Conservation (phyloP, 2,329 filamentous ascomycete species). For the Periconia sp. region DNA sequence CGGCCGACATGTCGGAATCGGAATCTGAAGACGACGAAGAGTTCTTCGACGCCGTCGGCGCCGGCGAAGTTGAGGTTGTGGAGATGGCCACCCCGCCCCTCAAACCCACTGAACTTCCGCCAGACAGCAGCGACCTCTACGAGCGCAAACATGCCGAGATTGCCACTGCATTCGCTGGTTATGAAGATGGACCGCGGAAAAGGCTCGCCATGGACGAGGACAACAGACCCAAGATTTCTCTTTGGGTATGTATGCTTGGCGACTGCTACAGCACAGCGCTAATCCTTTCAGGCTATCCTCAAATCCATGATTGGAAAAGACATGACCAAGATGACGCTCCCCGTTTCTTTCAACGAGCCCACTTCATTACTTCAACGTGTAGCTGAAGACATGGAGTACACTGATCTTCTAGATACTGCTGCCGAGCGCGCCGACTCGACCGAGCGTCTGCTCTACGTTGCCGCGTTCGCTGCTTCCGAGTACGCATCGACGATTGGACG, state of each 20-base stretch:
- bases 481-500: constrained; percentile 97
- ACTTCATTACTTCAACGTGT: constrained; percentile 94
- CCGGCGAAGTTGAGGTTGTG: constrained; percentile 84
- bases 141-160: constrained; percentile 67
- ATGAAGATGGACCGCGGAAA: constrained; percentile 84
- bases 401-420: constrained; percentile 86
- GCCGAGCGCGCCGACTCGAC: constrained; percentile 85
- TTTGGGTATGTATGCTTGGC: constrained; percentile 74
- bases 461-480: constrained; percentile 93
- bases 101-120: constrained; percentile 34
- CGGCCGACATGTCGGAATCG: constrained; percentile 68
- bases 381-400: constrained; percentile 98
- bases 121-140: constrained; percentile 54
- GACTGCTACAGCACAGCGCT: no score
- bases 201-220: constrained; percentile 89
- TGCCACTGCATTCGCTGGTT: constrained; percentile 80
- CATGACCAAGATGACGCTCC: constrained; percentile 99
- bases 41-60: constrained; percentile 96
- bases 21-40: constrained; percentile 85
- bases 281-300: constrained; percentile 81
- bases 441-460: constrained; percentile 92
- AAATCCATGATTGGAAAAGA: constrained; percentile 99
- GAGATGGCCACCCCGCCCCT: constrained; percentile 66
- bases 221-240: constrained; percentile 88
- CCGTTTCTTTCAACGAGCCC: constrained; percentile 98